phyloP scores from a whole-genome alignment of 129 eudicot species.

The Mikania micrantha region DNA sequence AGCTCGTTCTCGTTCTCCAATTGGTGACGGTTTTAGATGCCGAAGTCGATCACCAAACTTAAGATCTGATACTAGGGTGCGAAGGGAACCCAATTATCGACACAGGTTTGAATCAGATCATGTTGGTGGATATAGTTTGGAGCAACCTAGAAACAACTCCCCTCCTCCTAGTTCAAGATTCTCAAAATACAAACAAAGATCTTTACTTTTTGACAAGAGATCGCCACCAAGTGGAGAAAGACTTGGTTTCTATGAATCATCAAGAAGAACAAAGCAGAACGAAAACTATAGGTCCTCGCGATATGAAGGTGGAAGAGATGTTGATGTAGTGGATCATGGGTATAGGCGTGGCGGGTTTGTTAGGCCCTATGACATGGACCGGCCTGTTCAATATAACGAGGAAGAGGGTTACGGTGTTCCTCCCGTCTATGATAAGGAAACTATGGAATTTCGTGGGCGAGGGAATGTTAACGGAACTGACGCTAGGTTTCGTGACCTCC shows the following conservation, averaged over 20 bases:
- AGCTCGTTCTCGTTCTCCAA: constrained; percentile 34
- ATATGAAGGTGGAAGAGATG: constrained; percentile 19
- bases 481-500: constrained; percentile 15
- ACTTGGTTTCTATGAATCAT: constrained; percentile 10
- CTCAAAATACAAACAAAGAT: constrained; percentile 17
- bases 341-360: constrained; percentile 26
- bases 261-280: constrained; percentile 28
- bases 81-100: constrained; percentile 26
- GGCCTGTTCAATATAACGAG: constrained; percentile 1
- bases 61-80: constrained; percentile 26
- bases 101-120: constrained; percentile 25
- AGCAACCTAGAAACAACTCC: constrained; percentile 14
- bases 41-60: constrained; percentile 39
- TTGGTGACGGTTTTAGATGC: constrained; percentile 17
- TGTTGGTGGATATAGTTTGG: constrained; percentile 13
- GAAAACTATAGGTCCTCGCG: constrained; percentile 13
- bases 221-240: constrained; percentile 30
- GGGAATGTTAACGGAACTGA: constrained; percentile 7
- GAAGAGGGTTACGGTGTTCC: constrained; percentile 18
- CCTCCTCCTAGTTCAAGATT: constrained; percentile 20
- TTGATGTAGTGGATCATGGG: constrained; percentile 13
- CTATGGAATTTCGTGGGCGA: constrained; percentile 18
- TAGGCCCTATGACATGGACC: constrained; percentile 12
- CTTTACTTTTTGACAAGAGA: constrained; percentile 19
- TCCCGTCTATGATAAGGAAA: constrained; percentile 14